Percentiles rank a stretch among this genome's conserved stretches.
These are phyloP conservation scores for Aureobasidium melanogenum DNA, from an alignment of 2,329 filamentous ascomycete species.

Conservation along the genomic window DNA sequence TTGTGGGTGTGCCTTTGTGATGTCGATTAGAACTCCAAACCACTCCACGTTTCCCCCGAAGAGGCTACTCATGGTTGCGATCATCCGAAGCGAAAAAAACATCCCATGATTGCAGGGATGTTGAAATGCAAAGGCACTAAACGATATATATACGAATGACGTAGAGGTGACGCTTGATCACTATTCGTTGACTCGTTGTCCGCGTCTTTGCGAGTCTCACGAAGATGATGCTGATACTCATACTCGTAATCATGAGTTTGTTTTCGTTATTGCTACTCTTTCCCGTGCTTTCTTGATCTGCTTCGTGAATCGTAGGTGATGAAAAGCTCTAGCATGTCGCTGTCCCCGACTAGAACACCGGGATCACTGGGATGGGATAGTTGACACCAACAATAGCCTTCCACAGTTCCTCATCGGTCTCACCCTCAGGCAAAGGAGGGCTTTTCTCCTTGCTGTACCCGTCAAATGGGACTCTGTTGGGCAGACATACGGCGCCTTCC, in stretches of 20 bases:
- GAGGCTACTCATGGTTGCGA: not conserved
- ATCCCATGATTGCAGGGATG: not conserved
- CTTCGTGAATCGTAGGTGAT: not conserved
- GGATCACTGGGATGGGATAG: not conserved
- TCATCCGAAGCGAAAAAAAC: not conserved
- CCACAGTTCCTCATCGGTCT: conserved; percentile 17
- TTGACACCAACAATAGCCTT: conserved; percentile 13
- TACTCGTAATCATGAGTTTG: too few relatives aligned
- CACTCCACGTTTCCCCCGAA: not conserved
- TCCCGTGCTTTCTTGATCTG: not conserved
- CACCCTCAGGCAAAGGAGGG: conserved; percentile 15
- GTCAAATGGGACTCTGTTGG: conserved; percentile 22
- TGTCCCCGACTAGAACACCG: not conserved
- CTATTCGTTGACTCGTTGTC: not conserved
- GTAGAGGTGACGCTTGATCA: not conserved
- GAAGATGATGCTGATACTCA: not conserved
- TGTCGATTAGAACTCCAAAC: not conserved
- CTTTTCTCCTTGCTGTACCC: conserved; percentile 12
- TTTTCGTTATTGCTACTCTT: not conserved
- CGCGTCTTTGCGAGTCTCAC: not conserved
- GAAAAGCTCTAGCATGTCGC: not conserved
- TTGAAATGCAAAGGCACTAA: not conserved
- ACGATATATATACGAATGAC: not conserved
- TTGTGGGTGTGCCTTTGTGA: too few relatives aligned
- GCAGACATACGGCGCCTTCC: conserved; percentile 27